Evolutionary conservation across 805 yeast genomes (phyloP), one percentile per base, ranked within the genome.

Genomic region (Wickerhamiella brachini): DNA sequence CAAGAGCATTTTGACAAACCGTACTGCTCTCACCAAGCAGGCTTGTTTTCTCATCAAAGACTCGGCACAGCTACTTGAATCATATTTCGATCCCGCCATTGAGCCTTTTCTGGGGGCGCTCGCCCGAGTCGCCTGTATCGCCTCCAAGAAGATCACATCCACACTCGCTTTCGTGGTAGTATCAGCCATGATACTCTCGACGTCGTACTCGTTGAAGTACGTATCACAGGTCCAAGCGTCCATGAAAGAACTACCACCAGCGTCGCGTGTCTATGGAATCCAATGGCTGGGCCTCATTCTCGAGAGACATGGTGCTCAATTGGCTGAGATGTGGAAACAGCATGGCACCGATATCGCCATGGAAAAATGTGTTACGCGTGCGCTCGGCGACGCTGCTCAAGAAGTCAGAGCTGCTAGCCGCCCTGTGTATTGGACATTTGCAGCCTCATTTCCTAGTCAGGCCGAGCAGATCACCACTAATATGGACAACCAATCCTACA

Each of bases 21-120:
- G 98, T 60, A 93, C 98, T 0, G 84, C 96, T 0, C 70, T 93
- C 20, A 79, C 89, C 0, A 68, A 78, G 2, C 77, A 84, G 59
- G 85, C 88, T 0, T 84, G 94, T 61, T 85, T 81, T 52, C 64
- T 88, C 20, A 71, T 85, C 10, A 85, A 84, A 61, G 97, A 89
- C 55, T 51, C 62, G 7, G 64, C 62, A 2, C 59, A 61, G 26
- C 49, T 65, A 2, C 45, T 61, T 6, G 57, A 63, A 5, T 31
- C 55, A 12, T 45, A 52, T 7, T 52, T 65, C 31, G 65, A 70
- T 20, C 52, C 62, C 7, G 61, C 79, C 2, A 65, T 74, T 10
- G 90, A 83, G 45, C 58, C 68, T 1, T 68, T 77, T 23, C 55
- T 76, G 8, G 73, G 74, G 1, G 61, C 74, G 1, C 64, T 83